These are phyloP conservation scores for Tolypocladium inflatum DNA, from an alignment of 2,329 filamentous ascomycete genomes.

Conservation along the genomic window DNA sequence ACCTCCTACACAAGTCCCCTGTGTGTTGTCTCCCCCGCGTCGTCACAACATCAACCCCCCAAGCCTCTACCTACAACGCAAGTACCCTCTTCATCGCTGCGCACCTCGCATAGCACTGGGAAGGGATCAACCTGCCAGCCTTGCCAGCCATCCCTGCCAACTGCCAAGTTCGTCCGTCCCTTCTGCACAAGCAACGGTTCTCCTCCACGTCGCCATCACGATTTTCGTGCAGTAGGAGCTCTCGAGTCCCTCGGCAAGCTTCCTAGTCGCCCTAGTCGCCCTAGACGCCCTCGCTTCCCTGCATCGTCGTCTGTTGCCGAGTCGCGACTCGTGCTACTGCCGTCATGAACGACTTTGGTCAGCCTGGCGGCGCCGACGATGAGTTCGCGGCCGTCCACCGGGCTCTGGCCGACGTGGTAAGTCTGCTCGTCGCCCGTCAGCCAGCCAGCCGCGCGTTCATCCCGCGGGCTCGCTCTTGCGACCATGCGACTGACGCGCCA, in stretches of 20 bases:
- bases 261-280: not conserved
- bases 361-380: slow-evolving; percentile 66
- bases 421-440: slow-evolving; percentile 5
- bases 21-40: not conserved
- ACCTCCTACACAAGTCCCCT: slow-evolving; percentile 1
- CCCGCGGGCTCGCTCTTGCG: not conserved
- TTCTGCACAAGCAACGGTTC: not conserved
- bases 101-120: not conserved
- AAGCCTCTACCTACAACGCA: not conserved
- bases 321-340: slow-evolving; percentile 2
- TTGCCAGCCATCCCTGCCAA: not conserved
- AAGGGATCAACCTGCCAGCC: not conserved
- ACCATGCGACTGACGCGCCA: not conserved
- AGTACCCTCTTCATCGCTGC: not conserved
- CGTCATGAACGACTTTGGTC: slow-evolving; percentile 60
- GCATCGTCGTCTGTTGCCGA: not conserved
- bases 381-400: slow-evolving; percentile 76
- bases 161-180: not conserved
- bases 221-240: not conserved
- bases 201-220: not conserved
- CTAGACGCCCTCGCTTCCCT: not conserved
- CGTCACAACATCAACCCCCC: no score
- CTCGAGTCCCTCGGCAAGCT: not conserved
- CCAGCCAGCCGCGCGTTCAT: not conserved
- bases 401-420: slow-evolving; percentile 67